Conservation (phyloP, 2,329 filamentous ascomycete genomes). For the Daldinia sp. region DNA sequence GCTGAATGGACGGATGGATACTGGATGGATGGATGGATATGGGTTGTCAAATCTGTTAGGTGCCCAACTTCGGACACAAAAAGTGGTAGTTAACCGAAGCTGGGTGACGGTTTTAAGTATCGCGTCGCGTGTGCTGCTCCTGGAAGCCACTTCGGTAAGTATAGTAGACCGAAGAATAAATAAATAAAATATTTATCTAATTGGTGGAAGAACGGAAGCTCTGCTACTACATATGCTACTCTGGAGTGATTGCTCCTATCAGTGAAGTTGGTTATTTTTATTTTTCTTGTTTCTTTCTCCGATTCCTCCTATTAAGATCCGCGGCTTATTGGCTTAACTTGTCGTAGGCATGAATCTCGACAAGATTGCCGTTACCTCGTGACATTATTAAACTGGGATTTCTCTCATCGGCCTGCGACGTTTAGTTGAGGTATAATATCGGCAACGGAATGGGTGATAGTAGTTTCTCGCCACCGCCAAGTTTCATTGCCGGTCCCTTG, state of each 20-base stretch:
- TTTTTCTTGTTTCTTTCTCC: background rate
- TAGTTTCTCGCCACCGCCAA: constrained; percentile 34
- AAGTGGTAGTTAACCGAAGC: background rate
- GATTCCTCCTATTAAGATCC: background rate
- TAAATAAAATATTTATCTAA: background rate
- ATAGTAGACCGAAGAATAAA: background rate
- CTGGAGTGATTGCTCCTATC: background rate
- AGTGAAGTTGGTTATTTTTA: too few species aligned
- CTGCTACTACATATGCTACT: too few species aligned
- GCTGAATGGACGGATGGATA: constrained; percentile 16
- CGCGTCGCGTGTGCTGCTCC: background rate
- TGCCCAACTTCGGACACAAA: constrained; percentile 2
- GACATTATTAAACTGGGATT: background rate
- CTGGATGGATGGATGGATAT: constrained; percentile 19
- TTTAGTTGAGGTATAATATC: background rate
- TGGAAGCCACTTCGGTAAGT: background rate
- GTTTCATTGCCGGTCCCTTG: constrained; percentile 25
- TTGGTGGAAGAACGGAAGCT: background rate
- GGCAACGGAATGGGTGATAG: background rate
- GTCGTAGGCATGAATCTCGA: constrained; percentile 21
- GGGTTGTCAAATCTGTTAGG: constrained; percentile 16
- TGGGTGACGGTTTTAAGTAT: background rate
- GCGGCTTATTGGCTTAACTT: constrained; percentile 3
- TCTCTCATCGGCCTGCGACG: background rate
- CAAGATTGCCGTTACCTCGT: constrained; percentile 26